phyloP scores from a whole-genome alignment of 2,329 filamentous ascomycete species.

The Gremmenia infestans region DNA sequence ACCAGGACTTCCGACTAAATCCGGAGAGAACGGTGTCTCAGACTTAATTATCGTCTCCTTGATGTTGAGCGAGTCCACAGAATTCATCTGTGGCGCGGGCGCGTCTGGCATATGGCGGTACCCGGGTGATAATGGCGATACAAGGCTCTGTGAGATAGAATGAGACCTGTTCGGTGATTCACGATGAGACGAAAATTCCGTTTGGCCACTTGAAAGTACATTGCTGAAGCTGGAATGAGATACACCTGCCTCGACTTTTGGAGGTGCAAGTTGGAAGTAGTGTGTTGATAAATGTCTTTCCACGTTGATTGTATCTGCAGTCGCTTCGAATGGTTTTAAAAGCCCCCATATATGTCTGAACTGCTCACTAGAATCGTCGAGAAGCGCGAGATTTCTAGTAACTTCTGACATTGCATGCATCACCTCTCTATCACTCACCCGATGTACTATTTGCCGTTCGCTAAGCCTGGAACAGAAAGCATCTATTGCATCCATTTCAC shows the following conservation, averaged over 20 bases:
- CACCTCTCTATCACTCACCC: constrained; percentile 38
- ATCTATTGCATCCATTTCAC: constrained; percentile 35
- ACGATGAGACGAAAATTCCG: constrained; percentile 8
- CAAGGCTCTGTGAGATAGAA: constrained; percentile 13
- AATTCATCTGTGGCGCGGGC: constrained; percentile 11
- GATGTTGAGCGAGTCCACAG: constrained; percentile 10
- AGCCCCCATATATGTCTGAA: constrained; percentile 34
- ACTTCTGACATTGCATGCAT: constrained; percentile 35
- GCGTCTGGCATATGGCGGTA: constrained; percentile 10
- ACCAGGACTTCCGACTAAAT: constrained; percentile 1
- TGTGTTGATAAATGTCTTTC: constrained; percentile 34
- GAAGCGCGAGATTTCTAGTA: constrained; percentile 31
- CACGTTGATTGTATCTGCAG: constrained; percentile 35
- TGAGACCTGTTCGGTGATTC: constrained; percentile 13
- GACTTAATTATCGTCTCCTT: constrained; percentile 12
- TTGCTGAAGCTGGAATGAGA: constrained; percentile 16
- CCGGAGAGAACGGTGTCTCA: constrained; percentile 14
- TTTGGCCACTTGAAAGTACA: constrained; percentile 8
- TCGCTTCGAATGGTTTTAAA: constrained; percentile 33
- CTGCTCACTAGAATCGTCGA: constrained; percentile 34
- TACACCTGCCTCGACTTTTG: constrained; percentile 26
- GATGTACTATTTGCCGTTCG: constrained; percentile 34
- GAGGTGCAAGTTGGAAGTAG: constrained; percentile 32
- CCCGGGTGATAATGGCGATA: constrained; percentile 21
- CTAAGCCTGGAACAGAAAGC: constrained; percentile 31